phyloP scores from a whole-genome alignment of 257 asterid species.

The Buddleja alternifolia region DNA sequence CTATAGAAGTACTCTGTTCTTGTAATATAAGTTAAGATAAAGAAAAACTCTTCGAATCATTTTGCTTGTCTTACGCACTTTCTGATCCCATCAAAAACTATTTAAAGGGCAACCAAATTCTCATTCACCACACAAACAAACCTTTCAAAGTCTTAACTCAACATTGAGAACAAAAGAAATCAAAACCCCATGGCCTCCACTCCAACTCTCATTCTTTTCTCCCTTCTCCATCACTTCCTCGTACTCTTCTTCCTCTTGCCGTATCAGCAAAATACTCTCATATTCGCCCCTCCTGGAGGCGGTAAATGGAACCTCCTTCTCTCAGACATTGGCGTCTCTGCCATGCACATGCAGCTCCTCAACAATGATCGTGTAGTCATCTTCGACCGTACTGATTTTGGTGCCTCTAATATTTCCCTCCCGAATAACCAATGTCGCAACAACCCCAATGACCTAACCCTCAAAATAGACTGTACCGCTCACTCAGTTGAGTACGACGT shows the following conservation, averaged over 20 bases:
- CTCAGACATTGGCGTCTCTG: slow-evolving; percentile 44
- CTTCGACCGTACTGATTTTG: slow-evolving; percentile 57
- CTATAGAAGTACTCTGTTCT: too few species aligned
- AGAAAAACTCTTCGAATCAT: too few species aligned
- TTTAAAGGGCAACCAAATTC: too few species aligned
- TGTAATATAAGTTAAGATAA: too few species aligned
- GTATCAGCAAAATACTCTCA: slow-evolving; percentile 16
- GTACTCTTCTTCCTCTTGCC: background rate
- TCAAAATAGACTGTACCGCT: slow-evolving; percentile 50
- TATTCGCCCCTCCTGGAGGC: slow-evolving; percentile 31
- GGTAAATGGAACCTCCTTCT: slow-evolving; percentile 50
- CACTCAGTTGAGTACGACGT: slow-evolving; percentile 62
- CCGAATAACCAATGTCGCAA: slow-evolving; percentile 44
- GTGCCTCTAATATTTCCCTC: slow-evolving; percentile 46
- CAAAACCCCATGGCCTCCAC: background rate
- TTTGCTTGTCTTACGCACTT: too few species aligned
- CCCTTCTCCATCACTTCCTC: background rate
- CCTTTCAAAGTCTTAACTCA: too few species aligned
- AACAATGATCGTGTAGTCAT: slow-evolving; percentile 51
- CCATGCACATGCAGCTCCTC: slow-evolving; percentile 74
- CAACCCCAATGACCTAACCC: slow-evolving; percentile 28
- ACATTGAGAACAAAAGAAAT: too few species aligned
- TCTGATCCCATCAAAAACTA: too few species aligned
- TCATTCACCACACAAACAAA: too few species aligned
- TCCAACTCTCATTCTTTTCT: background rate